A percentile compares a stretch with the other conserved stretches of the same genome.
Evolutionary conservation across 106 monocot species (phyloP).

Genomic region (Xerophyta viscosa): DNA sequence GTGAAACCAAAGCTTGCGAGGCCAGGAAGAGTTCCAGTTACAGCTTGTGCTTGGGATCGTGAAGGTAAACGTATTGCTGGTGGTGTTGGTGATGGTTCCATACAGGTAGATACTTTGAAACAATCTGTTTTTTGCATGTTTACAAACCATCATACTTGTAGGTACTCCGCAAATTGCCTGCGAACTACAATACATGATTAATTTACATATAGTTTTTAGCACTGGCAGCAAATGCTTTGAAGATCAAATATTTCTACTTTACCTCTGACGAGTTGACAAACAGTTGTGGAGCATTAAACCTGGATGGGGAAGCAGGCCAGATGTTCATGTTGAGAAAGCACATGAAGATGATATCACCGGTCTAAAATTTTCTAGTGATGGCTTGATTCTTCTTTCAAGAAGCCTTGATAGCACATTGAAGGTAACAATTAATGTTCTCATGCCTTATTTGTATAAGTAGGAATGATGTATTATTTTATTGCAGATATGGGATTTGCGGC

Average conservation of each 20-base stretch:
- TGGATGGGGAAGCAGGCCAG: slow-evolving; percentile 99
- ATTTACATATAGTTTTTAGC: too few species aligned
- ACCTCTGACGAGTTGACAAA: too few species aligned
- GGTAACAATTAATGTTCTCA: slow-evolving; percentile 23
- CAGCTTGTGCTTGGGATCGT: slow-evolving; percentile 88
- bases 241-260: too few species aligned
- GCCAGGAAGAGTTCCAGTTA: slow-evolving; percentile 77
- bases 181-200: too few species aligned
- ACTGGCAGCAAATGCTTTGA: too few species aligned
- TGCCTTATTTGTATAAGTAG: too few species aligned
- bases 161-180: too few species aligned
- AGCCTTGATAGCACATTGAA: slow-evolving; percentile 90
- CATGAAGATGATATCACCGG: slow-evolving; percentile 94
- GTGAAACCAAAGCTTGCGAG: slow-evolving; percentile 92
- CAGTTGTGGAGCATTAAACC: slow-evolving; percentile 94
- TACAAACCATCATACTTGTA: too few species aligned
- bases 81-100: slow-evolving; percentile 92
- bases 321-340: slow-evolving; percentile 65
- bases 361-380: slow-evolving; percentile 78
- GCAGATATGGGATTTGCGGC: slow-evolving; percentile 92
- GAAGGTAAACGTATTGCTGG: slow-evolving; percentile 92
- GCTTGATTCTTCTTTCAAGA: slow-evolving; percentile 79
- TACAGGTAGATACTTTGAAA: too few species aligned
- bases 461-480: too few species aligned
- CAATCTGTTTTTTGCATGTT: too few species aligned